These are phyloP conservation scores for Tolypocladium ovalisporum DNA, from an alignment of 2,329 filamentous ascomycete genomes.

Conservation along the genomic window DNA sequence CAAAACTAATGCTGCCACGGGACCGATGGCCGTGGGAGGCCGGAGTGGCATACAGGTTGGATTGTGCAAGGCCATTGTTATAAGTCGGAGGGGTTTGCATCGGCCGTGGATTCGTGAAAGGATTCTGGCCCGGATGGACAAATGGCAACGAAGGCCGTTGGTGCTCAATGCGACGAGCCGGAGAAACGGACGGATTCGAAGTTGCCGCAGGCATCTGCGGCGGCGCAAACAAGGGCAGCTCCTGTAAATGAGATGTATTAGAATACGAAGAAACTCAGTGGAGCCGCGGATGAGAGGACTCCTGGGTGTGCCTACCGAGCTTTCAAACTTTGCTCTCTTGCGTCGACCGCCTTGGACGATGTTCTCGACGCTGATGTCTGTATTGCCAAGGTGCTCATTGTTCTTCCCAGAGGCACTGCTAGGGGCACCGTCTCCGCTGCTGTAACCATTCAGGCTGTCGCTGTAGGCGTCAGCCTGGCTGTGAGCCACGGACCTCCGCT, in stretches of 20 bases:
- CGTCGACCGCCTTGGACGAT: conserved; percentile 94
- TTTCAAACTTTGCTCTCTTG: conserved; percentile 91
- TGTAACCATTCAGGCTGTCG: conserved; percentile 66
- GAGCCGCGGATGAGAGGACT: neutral
- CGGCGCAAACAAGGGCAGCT: conserved; percentile 89
- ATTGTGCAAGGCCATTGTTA: conserved; percentile 33
- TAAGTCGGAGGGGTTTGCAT: conserved; percentile 81
- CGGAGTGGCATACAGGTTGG: conserved; percentile 52
- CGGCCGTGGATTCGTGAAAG: conserved; percentile 65
- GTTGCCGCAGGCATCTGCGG: conserved; percentile 85
- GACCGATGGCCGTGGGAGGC: conserved; percentile 51
- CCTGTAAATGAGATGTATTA: conserved; percentile 43
- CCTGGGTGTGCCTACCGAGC: conserved; percentile 63
- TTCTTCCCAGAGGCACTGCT: conserved; percentile 62
- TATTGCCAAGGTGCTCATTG: conserved; percentile 83
- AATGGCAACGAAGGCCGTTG: conserved; percentile 65
- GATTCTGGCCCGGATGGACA: conserved; percentile 63
- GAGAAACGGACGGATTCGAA: conserved; percentile 97
- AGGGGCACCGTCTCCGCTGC: conserved; percentile 74
- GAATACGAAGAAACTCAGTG: conserved; percentile 6
- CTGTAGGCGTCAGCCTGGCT: conserved; percentile 47
- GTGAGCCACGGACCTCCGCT: conserved; percentile 36
- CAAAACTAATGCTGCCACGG: conserved; percentile 51
- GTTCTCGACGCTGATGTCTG: conserved; percentile 95
- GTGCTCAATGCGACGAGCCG: conserved; percentile 69